phyloP scores from a whole-genome alignment of 177 flowering plant genomes.

The Vitis hybrid region DNA sequence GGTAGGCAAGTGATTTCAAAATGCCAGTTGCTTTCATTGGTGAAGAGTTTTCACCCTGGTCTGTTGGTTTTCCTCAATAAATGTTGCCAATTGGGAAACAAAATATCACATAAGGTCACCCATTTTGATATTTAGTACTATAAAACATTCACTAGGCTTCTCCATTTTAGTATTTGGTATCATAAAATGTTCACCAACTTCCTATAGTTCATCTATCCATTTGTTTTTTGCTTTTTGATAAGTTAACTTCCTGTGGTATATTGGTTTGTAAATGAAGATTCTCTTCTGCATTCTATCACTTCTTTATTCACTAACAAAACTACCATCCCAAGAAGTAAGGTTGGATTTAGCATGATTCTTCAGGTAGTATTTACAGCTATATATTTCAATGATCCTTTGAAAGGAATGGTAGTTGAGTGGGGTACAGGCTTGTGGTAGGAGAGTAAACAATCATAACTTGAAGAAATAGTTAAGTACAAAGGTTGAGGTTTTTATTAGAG shows the following conservation, averaged over 20 bases:
- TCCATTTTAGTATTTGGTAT: background rate
- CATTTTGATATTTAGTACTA: background rate
- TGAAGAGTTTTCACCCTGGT: no score
- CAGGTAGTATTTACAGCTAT: background rate
- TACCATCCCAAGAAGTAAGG: background rate
- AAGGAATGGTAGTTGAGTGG: background rate
- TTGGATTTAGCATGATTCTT: background rate
- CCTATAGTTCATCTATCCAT: background rate
- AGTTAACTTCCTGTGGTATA: no score
- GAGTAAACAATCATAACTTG: background rate
- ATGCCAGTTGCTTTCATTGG: no score
- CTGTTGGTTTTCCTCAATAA: background rate
- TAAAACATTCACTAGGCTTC: no score
- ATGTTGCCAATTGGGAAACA: background rate
- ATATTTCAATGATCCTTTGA: background rate
- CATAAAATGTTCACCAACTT: background rate
- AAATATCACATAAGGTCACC: background rate
- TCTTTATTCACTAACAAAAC: background rate
- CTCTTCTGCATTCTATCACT: background rate
- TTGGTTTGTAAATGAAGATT: background rate
- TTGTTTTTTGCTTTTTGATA: background rate
- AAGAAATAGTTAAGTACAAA: no score
- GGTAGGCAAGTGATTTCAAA: background rate
- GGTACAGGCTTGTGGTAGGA: background rate
- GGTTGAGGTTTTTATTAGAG: no score